Evolutionary conservation across 2,329 filamentous ascomycete genomes (phyloP).

Genomic region (Pseudogymnoascus sp.): DNA sequence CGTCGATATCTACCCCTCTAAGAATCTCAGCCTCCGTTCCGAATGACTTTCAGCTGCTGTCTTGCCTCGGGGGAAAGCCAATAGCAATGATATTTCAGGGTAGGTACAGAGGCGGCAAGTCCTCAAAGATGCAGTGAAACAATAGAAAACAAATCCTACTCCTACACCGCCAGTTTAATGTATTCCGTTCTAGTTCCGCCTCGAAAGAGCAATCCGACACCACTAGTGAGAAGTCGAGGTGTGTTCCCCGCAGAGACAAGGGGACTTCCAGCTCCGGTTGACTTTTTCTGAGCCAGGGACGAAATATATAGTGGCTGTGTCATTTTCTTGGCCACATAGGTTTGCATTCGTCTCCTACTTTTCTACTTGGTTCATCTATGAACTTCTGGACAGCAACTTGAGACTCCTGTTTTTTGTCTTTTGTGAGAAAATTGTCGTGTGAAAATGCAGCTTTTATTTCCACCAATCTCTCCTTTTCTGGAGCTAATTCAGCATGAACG

Average conservation of each 20-base stretch:
- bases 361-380: background rate
- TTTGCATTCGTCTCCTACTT: background rate
- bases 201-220: background rate
- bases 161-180: background rate
- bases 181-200: background rate
- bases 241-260: background rate
- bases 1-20: background rate
- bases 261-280: background rate
- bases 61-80: background rate
- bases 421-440: background rate
- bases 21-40: background rate
- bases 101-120: background rate
- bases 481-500: slow-evolving; percentile 14
- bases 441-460: slow-evolving; percentile 16
- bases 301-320: background rate
- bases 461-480: slow-evolving; percentile 15
- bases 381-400: background rate
- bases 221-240: background rate
- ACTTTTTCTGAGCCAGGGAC: background rate
- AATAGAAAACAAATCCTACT: background rate
- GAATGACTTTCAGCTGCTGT: background rate
- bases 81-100: background rate
- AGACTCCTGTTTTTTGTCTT: background rate
- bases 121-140: slow-evolving; percentile 1
- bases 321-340: background rate